Evolutionary conservation across 768 basidiomycete genomes (phyloP).

Genomic region (Suillus lakei): DNA sequence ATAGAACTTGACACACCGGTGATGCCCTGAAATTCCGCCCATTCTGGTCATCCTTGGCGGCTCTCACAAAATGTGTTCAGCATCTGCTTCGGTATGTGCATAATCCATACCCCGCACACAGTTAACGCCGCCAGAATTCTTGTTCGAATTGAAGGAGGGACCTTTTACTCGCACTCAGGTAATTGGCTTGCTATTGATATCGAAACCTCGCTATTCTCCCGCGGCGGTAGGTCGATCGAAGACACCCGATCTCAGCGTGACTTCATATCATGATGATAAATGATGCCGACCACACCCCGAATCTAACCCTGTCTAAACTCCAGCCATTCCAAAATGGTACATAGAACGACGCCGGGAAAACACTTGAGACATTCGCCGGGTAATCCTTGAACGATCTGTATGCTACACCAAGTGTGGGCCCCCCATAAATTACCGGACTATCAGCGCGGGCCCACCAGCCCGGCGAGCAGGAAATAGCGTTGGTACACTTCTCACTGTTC

Average conservation of each 20-base stretch:
- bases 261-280: constrained; percentile 19
- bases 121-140: neutral
- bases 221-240: constrained; percentile 39
- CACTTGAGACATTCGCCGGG: neutral
- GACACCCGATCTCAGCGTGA: constrained; percentile 21
- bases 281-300: constrained; percentile 6
- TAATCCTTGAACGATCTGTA: neutral
- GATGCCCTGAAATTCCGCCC: constrained; percentile 16
- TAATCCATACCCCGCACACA: neutral
- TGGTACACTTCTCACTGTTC: neutral
- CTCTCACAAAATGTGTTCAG: neutral
- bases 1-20: constrained; percentile 18
- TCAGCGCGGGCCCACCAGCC: constrained; percentile 11
- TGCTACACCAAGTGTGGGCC: constrained; percentile 12
- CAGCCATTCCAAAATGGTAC: neutral
- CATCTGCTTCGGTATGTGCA: neutral
- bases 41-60: neutral
- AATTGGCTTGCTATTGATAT: constrained; percentile 14
- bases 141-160: neutral
- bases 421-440: constrained; percentile 26
- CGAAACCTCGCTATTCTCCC: constrained; percentile 23
- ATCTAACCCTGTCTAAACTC: constrained; percentile 9
- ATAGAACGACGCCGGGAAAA: constrained; percentile 4
- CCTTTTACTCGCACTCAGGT: neutral
- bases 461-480: neutral